Percentiles rank a stretch among this genome's conserved stretches.
Evolutionary conservation across 2,329 filamentous ascomycete species (phyloP).

Genomic region (Scytalidium sp.): DNA sequence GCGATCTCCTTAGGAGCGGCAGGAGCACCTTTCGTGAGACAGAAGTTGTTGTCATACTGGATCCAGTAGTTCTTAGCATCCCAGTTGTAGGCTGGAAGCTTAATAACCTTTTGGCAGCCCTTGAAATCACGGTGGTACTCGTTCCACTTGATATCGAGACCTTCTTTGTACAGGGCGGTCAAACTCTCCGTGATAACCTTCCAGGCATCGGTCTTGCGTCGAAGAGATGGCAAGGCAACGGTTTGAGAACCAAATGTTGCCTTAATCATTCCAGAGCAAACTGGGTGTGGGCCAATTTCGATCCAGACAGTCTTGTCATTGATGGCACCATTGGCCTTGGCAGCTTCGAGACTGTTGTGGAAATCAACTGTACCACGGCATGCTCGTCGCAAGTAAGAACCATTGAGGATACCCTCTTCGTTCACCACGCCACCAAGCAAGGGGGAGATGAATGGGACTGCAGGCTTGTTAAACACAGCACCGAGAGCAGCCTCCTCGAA

Average conservation of each 20-base stretch:
- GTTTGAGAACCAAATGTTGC: constrained; percentile 27
- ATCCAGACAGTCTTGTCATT: constrained; percentile 67
- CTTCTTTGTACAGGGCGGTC: constrained; percentile 57
- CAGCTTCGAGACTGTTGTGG: constrained; percentile 55
- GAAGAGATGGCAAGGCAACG: constrained; percentile 56
- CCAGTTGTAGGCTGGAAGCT: constrained; percentile 63
- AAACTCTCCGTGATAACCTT: constrained; percentile 58
- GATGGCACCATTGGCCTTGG: constrained; percentile 55
- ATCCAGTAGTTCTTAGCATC: constrained; percentile 67
- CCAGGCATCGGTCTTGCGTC: constrained; percentile 61
- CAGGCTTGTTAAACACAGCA: constrained; percentile 52
- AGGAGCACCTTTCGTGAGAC: constrained; percentile 61
- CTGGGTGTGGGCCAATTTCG: constrained; percentile 68
- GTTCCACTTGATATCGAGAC: constrained; percentile 65
- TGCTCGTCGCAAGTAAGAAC: constrained; percentile 61
- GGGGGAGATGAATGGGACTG: constrained; percentile 63
- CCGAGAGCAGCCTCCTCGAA: constrained; percentile 51
- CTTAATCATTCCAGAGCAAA: constrained; percentile 42
- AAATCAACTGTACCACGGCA: constrained; percentile 69
- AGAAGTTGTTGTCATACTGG: constrained; percentile 63
- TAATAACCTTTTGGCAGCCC: constrained; percentile 53
- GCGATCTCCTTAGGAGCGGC: no score
- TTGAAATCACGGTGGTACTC: constrained; percentile 66
- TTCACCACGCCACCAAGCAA: constrained; percentile 57
- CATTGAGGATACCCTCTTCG: constrained; percentile 51